Evolutionary conservation across 306 rosid species (phyloP).

Genomic region (Medicago arabica): DNA sequence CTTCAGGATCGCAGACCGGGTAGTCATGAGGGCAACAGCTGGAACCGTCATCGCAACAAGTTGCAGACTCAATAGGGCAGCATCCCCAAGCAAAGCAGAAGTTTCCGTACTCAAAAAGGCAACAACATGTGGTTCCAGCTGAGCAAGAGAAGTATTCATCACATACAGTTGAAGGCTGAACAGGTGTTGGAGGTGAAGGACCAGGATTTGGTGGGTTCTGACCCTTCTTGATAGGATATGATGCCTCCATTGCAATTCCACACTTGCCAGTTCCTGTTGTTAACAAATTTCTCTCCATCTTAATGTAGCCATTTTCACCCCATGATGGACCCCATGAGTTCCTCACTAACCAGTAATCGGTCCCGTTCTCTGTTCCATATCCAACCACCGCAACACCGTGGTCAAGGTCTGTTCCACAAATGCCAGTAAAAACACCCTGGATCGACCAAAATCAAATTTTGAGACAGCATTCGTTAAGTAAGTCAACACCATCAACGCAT

Average conservation of each 20-base stretch:
- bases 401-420: constrained; percentile 80
- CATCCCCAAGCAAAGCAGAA: constrained; percentile 95
- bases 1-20: constrained; percentile 68
- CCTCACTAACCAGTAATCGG: constrained; percentile 81
- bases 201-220: constrained; percentile 80
- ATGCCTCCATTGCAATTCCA: constrained; percentile 82
- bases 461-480: background rate
- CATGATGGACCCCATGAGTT: constrained; percentile 88
- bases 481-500: background rate
- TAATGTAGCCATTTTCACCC: constrained; percentile 87
- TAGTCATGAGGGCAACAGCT: constrained; percentile 88
- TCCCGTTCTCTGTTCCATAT: constrained; percentile 71
- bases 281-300: constrained; percentile 64
- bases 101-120: constrained; percentile 58
- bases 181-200: constrained; percentile 74
- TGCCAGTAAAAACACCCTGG: constrained; percentile 87
- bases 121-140: constrained; percentile 76
- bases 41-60: constrained; percentile 76
- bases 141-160: constrained; percentile 77
- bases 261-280: constrained; percentile 61
- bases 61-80: constrained; percentile 81
- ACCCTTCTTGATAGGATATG: constrained; percentile 81
- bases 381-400: constrained; percentile 85
- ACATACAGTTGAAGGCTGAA: constrained; percentile 57
- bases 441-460: constrained; percentile 11